phyloP scores from a whole-genome alignment of 768 basidiomycete species.

The Auricularia auricula-judae region DNA sequence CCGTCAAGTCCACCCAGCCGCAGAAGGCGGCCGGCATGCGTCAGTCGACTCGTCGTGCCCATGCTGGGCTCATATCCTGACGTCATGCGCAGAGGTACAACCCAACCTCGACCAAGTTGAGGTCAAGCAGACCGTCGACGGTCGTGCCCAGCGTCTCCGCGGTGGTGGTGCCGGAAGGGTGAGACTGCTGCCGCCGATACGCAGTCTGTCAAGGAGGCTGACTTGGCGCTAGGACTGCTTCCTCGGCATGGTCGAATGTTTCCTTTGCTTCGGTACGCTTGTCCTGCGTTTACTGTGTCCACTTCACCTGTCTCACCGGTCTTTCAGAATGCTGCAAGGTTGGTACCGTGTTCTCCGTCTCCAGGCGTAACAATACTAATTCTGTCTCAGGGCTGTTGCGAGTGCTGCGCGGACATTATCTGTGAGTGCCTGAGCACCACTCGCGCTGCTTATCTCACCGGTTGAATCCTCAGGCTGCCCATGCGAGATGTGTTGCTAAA shows the following conservation, averaged over 20 bases:
- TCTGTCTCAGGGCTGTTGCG: conserved; percentile 49
- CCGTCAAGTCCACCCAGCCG: not conserved
- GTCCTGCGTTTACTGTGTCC: not conserved
- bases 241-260: conserved; percentile 48
- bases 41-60: not conserved
- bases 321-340: conserved; percentile 61
- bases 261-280: conserved; percentile 60
- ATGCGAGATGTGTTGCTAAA: conserved; percentile 66
- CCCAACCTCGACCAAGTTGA: not conserved
- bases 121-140: not conserved
- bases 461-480: conserved; percentile 46
- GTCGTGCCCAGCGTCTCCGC: conserved; percentile 42
- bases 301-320: not conserved
- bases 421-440: conserved; percentile 33
- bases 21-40: not conserved
- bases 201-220: not conserved
- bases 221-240: conserved; percentile 48
- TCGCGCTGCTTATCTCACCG: not conserved
- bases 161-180: conserved; percentile 66
- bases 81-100: not conserved
- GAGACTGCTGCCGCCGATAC: not conserved
- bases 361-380: not conserved
- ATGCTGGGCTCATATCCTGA: not conserved
- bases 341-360: not conserved
- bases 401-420: conserved; percentile 56